These are phyloP conservation scores for Camelina hispida DNA, from an alignment of 345 rosid species.

Conservation along the genomic window DNA sequence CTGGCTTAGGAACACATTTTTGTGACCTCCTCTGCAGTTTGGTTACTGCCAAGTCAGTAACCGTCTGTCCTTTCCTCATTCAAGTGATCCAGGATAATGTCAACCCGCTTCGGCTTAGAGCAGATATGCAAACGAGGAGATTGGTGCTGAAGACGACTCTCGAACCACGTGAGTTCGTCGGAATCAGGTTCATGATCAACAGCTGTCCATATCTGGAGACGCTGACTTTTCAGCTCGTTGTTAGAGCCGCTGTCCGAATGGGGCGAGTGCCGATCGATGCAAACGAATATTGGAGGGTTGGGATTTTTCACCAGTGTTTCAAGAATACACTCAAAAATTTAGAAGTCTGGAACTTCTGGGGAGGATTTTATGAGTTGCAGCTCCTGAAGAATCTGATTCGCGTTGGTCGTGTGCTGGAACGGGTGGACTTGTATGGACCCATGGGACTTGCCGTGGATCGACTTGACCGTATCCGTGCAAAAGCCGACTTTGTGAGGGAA, in stretches of 20 bases:
- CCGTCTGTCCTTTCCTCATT: background rate
- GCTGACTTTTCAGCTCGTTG: background rate
- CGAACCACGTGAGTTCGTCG: background rate
- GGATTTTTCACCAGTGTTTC: background rate
- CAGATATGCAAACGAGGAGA: background rate
- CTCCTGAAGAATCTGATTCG: background rate
- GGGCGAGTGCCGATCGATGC: background rate
- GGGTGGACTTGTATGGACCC: background rate
- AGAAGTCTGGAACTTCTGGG: background rate
- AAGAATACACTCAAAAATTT: background rate
- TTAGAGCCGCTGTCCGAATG: too few relatives aligned
- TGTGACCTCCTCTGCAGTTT: background rate
- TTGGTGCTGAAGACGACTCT: background rate
- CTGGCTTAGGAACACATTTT: accelerated
- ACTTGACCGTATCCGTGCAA: too few relatives aligned
- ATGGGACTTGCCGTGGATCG: too few relatives aligned
- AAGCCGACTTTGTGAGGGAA: background rate
- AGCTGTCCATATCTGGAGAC: background rate
- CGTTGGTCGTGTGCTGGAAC: background rate
- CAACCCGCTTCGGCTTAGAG: background rate
- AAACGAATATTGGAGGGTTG: background rate
- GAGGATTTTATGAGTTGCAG: accelerated
- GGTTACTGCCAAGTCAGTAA: background rate
- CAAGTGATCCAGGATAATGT: background rate
- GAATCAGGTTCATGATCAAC: background rate